Evolutionary conservation across 2,329 filamentous ascomycete species (phyloP).

Genomic region (Pseudocercospora macadamiae): DNA sequence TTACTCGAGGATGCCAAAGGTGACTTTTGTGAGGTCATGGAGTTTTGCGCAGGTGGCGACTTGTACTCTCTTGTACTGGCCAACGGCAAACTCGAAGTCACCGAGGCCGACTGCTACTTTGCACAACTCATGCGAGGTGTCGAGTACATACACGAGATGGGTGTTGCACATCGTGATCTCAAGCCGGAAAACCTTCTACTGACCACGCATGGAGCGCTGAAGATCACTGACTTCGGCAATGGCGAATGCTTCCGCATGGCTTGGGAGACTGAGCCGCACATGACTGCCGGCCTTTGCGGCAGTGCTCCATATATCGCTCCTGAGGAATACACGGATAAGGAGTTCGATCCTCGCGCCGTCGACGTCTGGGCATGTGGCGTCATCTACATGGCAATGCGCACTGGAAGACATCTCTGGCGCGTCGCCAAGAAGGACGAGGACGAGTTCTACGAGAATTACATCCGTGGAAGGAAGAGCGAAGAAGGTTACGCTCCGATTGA

Average conservation of each 20-base stretch:
- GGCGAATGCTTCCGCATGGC: constrained; percentile 99
- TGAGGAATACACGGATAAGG: constrained; percentile 91
- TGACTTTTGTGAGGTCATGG: constrained; percentile 99
- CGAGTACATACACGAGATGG: constrained; percentile 99
- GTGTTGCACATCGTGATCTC: constrained; percentile 92
- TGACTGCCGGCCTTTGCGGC: constrained; percentile 95
- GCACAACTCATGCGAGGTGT: constrained; percentile 99
- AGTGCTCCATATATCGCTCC: constrained; percentile 97
- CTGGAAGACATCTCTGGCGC: constrained; percentile 92
- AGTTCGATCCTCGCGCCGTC: constrained; percentile 96
- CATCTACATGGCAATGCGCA: constrained; percentile 99
- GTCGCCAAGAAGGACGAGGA: constrained; percentile 97
- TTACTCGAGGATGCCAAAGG: constrained; percentile 94
- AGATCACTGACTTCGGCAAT: constrained; percentile 98
- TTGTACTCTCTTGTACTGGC: constrained; percentile 91
- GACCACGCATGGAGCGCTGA: constrained; percentile 87
- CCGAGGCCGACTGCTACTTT: constrained; percentile 96
- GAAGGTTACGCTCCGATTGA: constrained; percentile 97
- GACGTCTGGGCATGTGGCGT: constrained; percentile 98
- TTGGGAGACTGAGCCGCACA: constrained; percentile 97
- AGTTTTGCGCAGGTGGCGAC: constrained; percentile 96
- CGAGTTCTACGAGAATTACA: constrained; percentile 93
- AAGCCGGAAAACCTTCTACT: constrained; percentile 96
- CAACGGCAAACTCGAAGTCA: constrained; percentile 86
- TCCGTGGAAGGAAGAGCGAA: constrained; percentile 90